Percentiles rank a stretch among this genome's conserved stretches.
Evolutionary conservation across 306 rosid species (phyloP).

Genomic region (Sindora glabra): DNA sequence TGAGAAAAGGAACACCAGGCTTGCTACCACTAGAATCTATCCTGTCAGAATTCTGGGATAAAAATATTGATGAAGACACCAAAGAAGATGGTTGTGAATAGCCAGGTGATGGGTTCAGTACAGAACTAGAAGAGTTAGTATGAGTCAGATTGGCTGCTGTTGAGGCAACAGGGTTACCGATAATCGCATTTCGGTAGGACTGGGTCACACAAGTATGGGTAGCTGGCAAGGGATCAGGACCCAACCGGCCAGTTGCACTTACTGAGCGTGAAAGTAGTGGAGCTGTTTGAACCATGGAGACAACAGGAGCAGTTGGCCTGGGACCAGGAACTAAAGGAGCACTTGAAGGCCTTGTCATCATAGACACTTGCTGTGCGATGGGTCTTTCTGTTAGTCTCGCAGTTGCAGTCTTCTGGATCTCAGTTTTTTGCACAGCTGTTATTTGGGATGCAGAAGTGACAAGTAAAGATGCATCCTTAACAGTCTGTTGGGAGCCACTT

Average conservation of each 20-base stretch:
- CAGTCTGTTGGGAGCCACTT: conserved; percentile 37
- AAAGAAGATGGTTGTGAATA: conserved; percentile 55
- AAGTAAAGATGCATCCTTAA: conserved; percentile 39
- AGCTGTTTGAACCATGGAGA: conserved; percentile 63
- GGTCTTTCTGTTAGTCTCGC: conserved; percentile 50
- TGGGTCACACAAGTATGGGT: conserved; percentile 69
- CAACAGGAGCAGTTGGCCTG: conserved; percentile 70
- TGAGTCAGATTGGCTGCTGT: conserved; percentile 46
- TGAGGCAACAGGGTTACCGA: conserved; percentile 60
- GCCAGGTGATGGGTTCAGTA: conserved; percentile 39
- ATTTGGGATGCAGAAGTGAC: conserved; percentile 29
- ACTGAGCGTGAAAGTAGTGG: conserved; percentile 69
- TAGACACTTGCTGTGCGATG: conserved; percentile 38
- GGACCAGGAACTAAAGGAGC: conserved; percentile 79
- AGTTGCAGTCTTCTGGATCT: conserved; percentile 44
- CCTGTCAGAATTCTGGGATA: conserved; percentile 60
- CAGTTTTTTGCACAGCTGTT: conserved; percentile 43
- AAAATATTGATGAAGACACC: conserved; percentile 54
- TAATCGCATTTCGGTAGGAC: conserved; percentile 88
- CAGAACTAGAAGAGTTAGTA: conserved; percentile 47
- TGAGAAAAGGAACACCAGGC: conserved; percentile 45
- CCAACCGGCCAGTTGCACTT: conserved; percentile 88
- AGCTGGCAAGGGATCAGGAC: conserved; percentile 75
- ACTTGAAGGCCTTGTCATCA: conserved; percentile 75
- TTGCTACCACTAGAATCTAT: conserved; percentile 38